Evolutionary conservation across 73 alveolate species (phyloP), one percentile per base, ranked within the genome.

Genomic region (Paraurostyla sp.): DNA sequence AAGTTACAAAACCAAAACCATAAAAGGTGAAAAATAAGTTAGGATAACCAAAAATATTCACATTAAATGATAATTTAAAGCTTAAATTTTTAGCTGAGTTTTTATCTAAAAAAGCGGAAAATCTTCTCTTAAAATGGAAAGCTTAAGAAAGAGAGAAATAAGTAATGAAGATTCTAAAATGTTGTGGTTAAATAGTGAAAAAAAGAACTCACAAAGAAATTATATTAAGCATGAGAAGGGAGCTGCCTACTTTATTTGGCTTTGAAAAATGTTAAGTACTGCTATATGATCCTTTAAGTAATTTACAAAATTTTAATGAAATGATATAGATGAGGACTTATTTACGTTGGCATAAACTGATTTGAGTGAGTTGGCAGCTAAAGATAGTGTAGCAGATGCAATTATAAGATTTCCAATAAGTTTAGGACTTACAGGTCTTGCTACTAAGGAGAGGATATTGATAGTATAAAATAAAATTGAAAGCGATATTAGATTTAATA

Each of bases 371-470:
- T 18, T 50, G 20, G 46, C 41, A 46, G 27, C 65, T 48, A 7
- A 15, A 22, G 86, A 49, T 73, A 2, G 20, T 45, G 27, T 13
- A 6, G 71, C 56, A 0, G 86, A 73, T 73, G 56, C 86, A 13
- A 73, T 73, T 6, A 73, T 73, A 11, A 40, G 86, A 73, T 73
- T 73, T 43, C 86, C 86, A 6, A 45, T 38, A 29, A 73, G 86
- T 73, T 6, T 73, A 45, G 86, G 86, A 23, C 49, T 73, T 33
- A 73, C 86, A n/a, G 86, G 86, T n/a, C 3, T 48, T 32, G 86
- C 71, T 1, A 45, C 71, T 30, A 0, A n/a, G 2, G 86, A 73
- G 11, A 45, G 71, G 52, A 22, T 22, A 1, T 30, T 73, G 9
- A 43, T 48, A 16, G 42, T 4, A 29, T 25, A 3, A 45, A 73